These are phyloP conservation scores for Mycena epipterygia DNA, from an alignment of 768 basidiomycete genomes.

Conservation along the genomic window DNA sequence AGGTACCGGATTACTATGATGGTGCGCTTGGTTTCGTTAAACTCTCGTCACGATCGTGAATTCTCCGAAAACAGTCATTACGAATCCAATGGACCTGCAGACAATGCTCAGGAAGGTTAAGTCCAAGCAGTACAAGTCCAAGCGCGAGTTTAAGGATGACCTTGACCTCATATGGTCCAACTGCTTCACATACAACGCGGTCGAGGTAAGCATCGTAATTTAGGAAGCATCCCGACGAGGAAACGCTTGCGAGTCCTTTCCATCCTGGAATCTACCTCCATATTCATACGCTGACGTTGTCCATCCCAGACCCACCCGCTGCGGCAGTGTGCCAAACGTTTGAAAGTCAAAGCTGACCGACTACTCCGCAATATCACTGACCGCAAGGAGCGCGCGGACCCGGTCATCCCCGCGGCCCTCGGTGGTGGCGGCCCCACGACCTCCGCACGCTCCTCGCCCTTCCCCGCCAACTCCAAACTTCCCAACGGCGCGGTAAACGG, in stretches of 20 bases:
- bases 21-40: slow-evolving; percentile 60
- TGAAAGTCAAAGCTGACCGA: slow-evolving; percentile 87
- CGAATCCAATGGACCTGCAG: slow-evolving; percentile 95
- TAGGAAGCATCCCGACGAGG: background rate
- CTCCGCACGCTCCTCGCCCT: slow-evolving; percentile 18
- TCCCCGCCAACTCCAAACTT: slow-evolving; percentile 39
- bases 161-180: slow-evolving; percentile 98
- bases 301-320: slow-evolving; percentile 85
- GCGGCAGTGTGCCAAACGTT: slow-evolving; percentile 82
- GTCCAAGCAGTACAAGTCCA: slow-evolving; percentile 91
- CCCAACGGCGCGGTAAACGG: no score
- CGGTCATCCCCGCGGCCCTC: slow-evolving; percentile 66
- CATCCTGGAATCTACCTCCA: background rate
- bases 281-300: background rate
- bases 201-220: slow-evolving; percentile 70
- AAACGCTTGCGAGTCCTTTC: background rate
- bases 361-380: slow-evolving; percentile 93
- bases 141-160: slow-evolving; percentile 94
- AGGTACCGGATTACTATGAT: slow-evolving; percentile 95
- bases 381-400: slow-evolving; percentile 84
- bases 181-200: slow-evolving; percentile 92
- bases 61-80: slow-evolving; percentile 73
- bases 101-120: slow-evolving; percentile 96
- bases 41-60: slow-evolving; percentile 26
- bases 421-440: slow-evolving; percentile 9